phyloP scores from a whole-genome alignment of 2,329 filamentous ascomycete species.

The Diaporthe ampelina region DNA sequence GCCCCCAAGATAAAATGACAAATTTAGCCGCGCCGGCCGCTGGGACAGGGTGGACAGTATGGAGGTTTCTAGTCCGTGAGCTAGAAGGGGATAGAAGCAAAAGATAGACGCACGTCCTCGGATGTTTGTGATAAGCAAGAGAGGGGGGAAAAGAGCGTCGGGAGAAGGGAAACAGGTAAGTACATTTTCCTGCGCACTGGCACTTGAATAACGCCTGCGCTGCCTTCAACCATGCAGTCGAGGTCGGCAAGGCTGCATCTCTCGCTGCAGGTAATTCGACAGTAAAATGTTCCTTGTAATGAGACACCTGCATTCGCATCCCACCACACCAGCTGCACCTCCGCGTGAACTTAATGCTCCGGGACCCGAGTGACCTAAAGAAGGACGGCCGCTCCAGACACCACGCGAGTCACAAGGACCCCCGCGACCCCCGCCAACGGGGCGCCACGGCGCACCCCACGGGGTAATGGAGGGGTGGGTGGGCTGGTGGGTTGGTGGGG shows the following conservation, averaged over 20 bases:
- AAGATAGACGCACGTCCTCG: constrained; percentile 20
- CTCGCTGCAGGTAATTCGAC: background rate
- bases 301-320: constrained; percentile 12
- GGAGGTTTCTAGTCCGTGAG: constrained; percentile 25
- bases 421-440: background rate
- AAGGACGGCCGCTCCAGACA: background rate
- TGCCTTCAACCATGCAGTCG: background rate
- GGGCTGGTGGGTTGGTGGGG: constrained; percentile 22
- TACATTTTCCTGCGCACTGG: background rate
- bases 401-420: constrained; percentile 4
- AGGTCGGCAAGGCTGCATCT: constrained; percentile 13
- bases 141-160: background rate
- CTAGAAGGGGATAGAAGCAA: constrained; percentile 1
- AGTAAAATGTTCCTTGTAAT: background rate
- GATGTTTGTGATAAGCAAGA: background rate
- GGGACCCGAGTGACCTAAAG: constrained; percentile 1
- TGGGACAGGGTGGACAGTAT: background rate
- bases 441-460: constrained; percentile 27
- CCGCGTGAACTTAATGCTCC: background rate
- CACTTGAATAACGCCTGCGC: too few species aligned
- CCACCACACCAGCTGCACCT: background rate
- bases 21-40: constrained; percentile 26
- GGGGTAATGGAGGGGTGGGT: constrained; percentile 25
- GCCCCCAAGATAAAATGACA: constrained; percentile 1
- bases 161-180: background rate